phyloP scores from a whole-genome alignment of 176 grass and related monocot species.

The Oryza glaberrima region DNA sequence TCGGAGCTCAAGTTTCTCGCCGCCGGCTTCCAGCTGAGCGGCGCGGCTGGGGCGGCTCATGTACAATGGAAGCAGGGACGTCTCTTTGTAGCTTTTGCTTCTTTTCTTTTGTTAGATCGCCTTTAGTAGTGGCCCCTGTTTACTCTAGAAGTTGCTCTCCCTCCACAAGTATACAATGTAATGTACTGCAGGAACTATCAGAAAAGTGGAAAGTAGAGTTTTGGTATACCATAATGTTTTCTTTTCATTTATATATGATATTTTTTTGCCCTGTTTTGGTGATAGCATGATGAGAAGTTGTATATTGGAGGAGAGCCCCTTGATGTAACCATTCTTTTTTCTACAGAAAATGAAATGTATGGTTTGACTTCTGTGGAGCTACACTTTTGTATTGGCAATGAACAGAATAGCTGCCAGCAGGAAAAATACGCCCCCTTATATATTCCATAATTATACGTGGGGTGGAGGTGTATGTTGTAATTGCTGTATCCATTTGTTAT shows the following conservation, averaged over 20 bases:
- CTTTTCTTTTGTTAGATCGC: slow-evolving; percentile 39
- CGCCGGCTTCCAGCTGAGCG: too few relatives aligned
- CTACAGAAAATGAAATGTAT: slow-evolving; percentile 55
- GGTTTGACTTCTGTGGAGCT: slow-evolving; percentile 32
- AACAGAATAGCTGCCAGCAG: slow-evolving; percentile 36
- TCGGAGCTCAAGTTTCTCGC: too few relatives aligned
- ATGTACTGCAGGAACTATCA: background rate
- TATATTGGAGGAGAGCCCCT: slow-evolving; percentile 51
- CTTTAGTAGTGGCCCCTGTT: slow-evolving; percentile 35
- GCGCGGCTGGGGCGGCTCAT: background rate
- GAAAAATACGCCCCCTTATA: slow-evolving; percentile 11
- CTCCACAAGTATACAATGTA: background rate
- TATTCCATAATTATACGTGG: slow-evolving; percentile 20
- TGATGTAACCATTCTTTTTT: slow-evolving; percentile 64
- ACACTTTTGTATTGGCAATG: slow-evolving; percentile 43
- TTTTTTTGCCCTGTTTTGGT: slow-evolving; percentile 51
- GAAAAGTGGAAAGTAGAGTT: slow-evolving; percentile 45
- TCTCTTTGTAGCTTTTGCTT: slow-evolving; percentile 69
- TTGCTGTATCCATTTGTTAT: slow-evolving; percentile 3
- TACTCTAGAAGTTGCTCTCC: background rate
- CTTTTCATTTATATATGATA: slow-evolving; percentile 30
- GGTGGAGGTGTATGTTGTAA: slow-evolving; percentile 27
- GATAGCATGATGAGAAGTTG: slow-evolving; percentile 58
- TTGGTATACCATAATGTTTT: slow-evolving; percentile 49
- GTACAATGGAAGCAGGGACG: slow-evolving; percentile 76